Evolutionary conservation across 2,329 filamentous ascomycete genomes (phyloP), one percentile per base, ranked within the genome.

Genomic region (Metarhizium brunneum): DNA sequence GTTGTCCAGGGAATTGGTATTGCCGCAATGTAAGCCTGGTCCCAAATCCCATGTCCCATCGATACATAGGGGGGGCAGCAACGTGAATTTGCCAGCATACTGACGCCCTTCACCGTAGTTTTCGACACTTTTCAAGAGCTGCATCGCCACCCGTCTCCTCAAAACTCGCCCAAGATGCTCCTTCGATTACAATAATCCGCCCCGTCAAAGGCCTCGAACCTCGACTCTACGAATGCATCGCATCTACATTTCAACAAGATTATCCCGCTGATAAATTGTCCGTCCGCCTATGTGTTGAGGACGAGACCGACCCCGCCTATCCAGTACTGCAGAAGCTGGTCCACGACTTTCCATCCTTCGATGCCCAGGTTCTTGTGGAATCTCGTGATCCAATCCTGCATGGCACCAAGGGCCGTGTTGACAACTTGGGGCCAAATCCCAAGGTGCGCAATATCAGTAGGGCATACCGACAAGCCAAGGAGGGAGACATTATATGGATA

Each of bases 401-500:
- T 54, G 79, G 78, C 35, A 64, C 75, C 36, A 70, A 72, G 11
- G 78, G 77, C 54, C 71, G 77, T 50, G 64, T 72, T 52, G 71
- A 79, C 59, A 79, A 82, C 56, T 78, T 97, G 56, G 95, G 95
- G 0, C 94, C 94, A 1, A 99, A 99, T 66, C 94, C 94, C n/a
- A 99, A 99, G 76, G 95, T 99, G 63, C 81, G 94, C 52, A 99
- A 99, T 69, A 90, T 97, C 78, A 96, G 92, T 68, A 83, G 90
- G 47, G 92, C 90, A 2, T 99, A 96, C 67, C 78, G 91, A 32
- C 92, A 97, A 66, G 90, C 91, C 2, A 86, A 86, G 60, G 25
- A 25, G 25, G 87, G 88, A 1, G 91, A 96, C 66, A 80, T 97
- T 30, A 79, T 99, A 25, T 99, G 94, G 94, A 86, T 96, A 52